Base-by-base conservation (phyloP, 371 early-diverging fungal genomes). In the Mucor lusitanicus region DNA sequence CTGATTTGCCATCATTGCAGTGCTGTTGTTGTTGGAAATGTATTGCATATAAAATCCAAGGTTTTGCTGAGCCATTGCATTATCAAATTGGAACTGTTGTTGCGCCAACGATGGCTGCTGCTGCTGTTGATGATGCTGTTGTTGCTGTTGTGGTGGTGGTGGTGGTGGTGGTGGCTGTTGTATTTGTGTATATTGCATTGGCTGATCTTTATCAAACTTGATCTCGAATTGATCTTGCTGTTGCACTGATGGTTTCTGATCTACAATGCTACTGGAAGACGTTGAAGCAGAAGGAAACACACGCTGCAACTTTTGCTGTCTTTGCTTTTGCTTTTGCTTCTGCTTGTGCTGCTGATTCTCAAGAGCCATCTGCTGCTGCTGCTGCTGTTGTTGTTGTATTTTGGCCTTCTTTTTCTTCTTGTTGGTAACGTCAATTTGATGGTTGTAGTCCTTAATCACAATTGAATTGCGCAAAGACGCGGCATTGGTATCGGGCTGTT, bases 331-430 rank as follows among this genome's bases (percentile, higher is more conserved):
- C 11, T 19, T 48, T 21, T 21, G 48, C 48, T 48, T 48, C 3
- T 23, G 62, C 23, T 21, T 48, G 6, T 13, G 50, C 15, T 60
- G 42, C 30, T 60, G 42, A 35, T 35, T 35, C 6, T 35, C 35
- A 9, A 8, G 6, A 5, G 35, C 35, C 35, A 35, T 35, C 13
- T 37, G 59, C 25, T 9, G 27, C 25, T 40, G 27, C 27, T 21
- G 42, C 17, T 42, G 42, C 5, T 42, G 42, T 5, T 42, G 42
- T 42, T 42, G 42, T 5, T 48, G 48, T 23, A 30, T 17, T 6
- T 60, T 60, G n/a, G 42, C 44, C 17, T 44, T 60, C 28, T 60
- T 60, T 23, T 60, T 62, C 37, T 62, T 48, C 13, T 35, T 28
- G 13, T 35, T 33, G 33, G 25, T 33, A 33, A 23, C 25, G 23